Base-by-base conservation (phyloP, 306 rosid species). In the Albizia julibrissin region DNA sequence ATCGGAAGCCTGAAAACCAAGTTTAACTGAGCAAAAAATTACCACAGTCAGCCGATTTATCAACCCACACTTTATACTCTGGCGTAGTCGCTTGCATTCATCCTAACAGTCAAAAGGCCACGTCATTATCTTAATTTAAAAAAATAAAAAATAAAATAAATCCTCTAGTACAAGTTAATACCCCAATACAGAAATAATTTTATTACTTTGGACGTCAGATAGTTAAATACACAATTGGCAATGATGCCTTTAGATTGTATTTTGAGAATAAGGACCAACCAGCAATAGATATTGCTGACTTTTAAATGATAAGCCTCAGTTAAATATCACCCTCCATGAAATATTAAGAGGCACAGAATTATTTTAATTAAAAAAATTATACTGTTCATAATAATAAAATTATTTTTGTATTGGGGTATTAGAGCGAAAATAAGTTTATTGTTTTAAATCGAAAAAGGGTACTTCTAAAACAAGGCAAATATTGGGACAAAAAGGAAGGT, bases 61-160 rank as follows among this genome's bases (percentile, higher is more conserved):
- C 76, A 96, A 91, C 61, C 99, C 99, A 77, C 99, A 96, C 83
- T 94, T 96, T 62, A 96, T 94, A 90, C 99, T 96, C 87, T 96
- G 99, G 26, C 99, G 96, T 29, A 96, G 91, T 33, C 99, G 97
- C 85, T 96, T 94, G 94, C 99, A 96, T 85, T 96, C 99, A 75
- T 96, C 99, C 99, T 96, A 56, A 84, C 47, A 86, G 39, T 34
- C 6, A 43, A 72, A 69, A 75, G 37, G 50, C 72, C 24, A 26
- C 66, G 47, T 79, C 80, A 86, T 72, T 44, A 80, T 50, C 76
- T 80, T 21, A 50, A 77, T 34, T 34, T 5, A 33, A 39, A 79
- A 80, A 43, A 69, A 47, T 34, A 34, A 3, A 33, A 5, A 44
- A 44, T 6, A 44, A 46, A 15, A 34, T 69, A 42, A 19, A 43